Conservation (phyloP, 768 basidiomycete genomes). For the Clitopilus passeckerianus region DNA sequence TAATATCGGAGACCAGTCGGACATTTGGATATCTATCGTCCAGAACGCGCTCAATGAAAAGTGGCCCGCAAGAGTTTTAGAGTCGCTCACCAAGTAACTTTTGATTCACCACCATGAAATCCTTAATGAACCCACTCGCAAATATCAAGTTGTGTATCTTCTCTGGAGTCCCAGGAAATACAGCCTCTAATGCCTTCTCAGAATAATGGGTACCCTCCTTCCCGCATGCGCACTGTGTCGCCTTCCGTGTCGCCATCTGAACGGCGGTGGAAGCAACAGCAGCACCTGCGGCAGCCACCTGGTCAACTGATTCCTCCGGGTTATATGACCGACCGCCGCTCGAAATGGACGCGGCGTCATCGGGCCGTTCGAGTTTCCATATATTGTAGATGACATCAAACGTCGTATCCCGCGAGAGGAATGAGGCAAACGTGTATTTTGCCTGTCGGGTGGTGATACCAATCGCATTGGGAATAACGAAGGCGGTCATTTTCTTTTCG, state of each 20-base stretch:
- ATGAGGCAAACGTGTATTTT: conserved; percentile 94
- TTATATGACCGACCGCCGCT: conserved; percentile 31
- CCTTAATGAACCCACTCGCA: conserved; percentile 91
- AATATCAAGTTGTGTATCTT: conserved; percentile 96
- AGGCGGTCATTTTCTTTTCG: conserved; percentile 97
- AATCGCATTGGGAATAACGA: conserved; percentile 96
- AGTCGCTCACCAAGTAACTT: conserved; percentile 70
- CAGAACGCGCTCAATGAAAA: background rate
- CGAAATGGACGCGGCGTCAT: conserved; percentile 34
- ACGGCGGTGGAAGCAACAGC: conserved; percentile 5
- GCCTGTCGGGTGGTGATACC: conserved; percentile 77
- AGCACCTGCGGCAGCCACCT: conserved; percentile 13
- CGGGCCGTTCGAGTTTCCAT: conserved; percentile 87
- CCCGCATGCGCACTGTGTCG: conserved; percentile 72
- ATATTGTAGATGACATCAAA: conserved; percentile 95
- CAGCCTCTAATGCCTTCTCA: conserved; percentile 72
- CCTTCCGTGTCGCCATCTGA: conserved; percentile 33
- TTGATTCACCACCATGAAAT: conserved; percentile 87
- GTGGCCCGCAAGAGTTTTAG: background rate
- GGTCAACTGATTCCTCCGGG: conserved; percentile 19
- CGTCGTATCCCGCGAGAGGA: conserved; percentile 93
- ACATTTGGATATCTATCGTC: conserved; percentile 81
- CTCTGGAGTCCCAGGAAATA: conserved; percentile 89
- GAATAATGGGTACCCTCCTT: conserved; percentile 62
- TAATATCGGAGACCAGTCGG: conserved; percentile 81